Conservation (phyloP, 345 rosid genomes). For the Eutrema japonicum region DNA sequence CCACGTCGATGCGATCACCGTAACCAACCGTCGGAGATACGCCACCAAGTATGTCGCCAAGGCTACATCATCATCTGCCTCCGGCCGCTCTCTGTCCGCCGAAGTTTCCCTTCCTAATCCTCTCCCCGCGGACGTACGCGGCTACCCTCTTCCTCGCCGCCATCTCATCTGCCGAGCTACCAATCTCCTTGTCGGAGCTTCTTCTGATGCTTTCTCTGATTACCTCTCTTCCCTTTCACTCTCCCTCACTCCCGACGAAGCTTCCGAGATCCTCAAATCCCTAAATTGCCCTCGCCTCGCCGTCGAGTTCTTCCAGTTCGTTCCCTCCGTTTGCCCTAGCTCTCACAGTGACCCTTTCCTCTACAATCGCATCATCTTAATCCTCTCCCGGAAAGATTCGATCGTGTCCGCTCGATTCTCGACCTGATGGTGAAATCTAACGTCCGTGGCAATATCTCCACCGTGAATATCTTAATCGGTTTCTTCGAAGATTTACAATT, state of each 20-base stretch:
- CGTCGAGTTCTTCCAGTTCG: slow-evolving; percentile 58
- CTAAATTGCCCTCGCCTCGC: slow-evolving; percentile 77
- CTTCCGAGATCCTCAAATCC: slow-evolving; percentile 82
- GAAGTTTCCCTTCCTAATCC: slow-evolving; percentile 65
- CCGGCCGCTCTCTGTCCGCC: slow-evolving; percentile 77
- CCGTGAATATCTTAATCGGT: slow-evolving; percentile 76
- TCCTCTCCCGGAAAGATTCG: slow-evolving; percentile 59
- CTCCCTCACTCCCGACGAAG: slow-evolving; percentile 71
- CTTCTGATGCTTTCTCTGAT: slow-evolving; percentile 49
- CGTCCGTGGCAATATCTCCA: slow-evolving; percentile 68
- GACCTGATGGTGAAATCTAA: slow-evolving; percentile 61
- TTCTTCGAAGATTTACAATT: slow-evolving; percentile 65
- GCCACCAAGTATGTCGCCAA: slow-evolving; percentile 79
- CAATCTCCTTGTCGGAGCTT: background rate
- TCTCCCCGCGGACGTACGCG: slow-evolving; percentile 67
- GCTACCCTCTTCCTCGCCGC: slow-evolving; percentile 65
- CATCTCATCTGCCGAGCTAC: too few species aligned
- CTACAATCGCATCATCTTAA: slow-evolving; percentile 66
- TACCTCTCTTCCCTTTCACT: slow-evolving; percentile 68
- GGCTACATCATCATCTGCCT: slow-evolving; percentile 72
- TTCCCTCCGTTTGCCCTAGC: slow-evolving; percentile 58
- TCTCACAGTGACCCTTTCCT: slow-evolving; percentile 68
- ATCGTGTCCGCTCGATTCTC: slow-evolving; percentile 56
- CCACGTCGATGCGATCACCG: slow-evolving; percentile 7
- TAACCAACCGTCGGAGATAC: slow-evolving; percentile 49